Evolutionary conservation across 441 rosid genomes (phyloP).

Genomic region (Metrosideros polymorpha): DNA sequence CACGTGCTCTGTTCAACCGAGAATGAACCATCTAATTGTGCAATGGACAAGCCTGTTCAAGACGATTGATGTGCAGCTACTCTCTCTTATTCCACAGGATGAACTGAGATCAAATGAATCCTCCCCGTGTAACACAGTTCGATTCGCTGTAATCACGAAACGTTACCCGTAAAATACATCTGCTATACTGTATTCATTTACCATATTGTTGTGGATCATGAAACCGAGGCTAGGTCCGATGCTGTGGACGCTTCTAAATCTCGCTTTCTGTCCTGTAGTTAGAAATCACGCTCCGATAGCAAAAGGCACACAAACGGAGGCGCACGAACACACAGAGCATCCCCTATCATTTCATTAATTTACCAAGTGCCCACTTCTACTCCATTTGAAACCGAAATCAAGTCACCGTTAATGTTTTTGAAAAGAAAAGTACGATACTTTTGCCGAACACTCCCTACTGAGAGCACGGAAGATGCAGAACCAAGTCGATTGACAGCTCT

Average conservation of each 20-base stretch:
- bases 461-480: neutral
- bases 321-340: accelerated
- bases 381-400: neutral
- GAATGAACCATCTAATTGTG: neutral
- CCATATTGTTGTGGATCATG: neutral
- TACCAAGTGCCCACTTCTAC: neutral
- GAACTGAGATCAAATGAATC: neutral
- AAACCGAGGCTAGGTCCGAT: neutral
- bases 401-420: neutral
- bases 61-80: neutral
- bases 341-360: neutral
- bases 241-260: neutral
- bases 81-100: neutral
- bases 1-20: neutral
- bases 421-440: neutral
- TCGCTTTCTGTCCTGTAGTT: neutral
- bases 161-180: accelerated
- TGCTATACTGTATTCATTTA: neutral
- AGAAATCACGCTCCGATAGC: neutral
- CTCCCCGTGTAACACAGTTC: neutral
- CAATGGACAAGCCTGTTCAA: neutral
- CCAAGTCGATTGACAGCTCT: neutral
- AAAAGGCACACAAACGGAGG: neutral
- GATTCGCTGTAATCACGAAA: neutral
- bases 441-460: neutral